phyloP scores from a whole-genome alignment of 1,284 basidiomycete species.

The Cerrena zonata region DNA sequence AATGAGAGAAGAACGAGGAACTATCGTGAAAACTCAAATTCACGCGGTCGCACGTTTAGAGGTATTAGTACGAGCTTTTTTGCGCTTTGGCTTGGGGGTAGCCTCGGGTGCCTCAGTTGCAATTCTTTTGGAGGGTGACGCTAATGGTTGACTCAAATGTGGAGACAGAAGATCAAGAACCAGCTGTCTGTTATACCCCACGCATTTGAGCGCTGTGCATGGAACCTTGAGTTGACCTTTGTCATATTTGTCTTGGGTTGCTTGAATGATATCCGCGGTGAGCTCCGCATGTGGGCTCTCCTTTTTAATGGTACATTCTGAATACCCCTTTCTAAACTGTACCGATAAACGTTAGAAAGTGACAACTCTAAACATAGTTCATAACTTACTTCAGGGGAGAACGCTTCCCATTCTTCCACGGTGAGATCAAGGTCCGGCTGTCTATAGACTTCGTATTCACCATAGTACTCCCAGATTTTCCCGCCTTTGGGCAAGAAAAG shows the following conservation, averaged over 20 bases:
- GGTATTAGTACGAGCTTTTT: no score
- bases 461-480: conserved; percentile 10
- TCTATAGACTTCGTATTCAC: conserved; percentile 10
- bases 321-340: conserved; percentile 5
- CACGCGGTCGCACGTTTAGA: no score
- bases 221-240: conserved; percentile 36
- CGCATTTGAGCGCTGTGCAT: conserved; percentile 41
- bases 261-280: conserved; percentile 1
- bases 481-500: conserved; percentile 7
- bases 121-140: no score
- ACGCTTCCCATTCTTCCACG: conserved; percentile 9
- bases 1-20: no score
- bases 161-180: neutral
- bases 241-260: conserved; percentile 33
- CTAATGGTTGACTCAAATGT: no score
- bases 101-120: no score
- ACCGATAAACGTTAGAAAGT: neutral
- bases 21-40: no score
- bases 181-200: conserved; percentile 22
- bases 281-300: neutral
- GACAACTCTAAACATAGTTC: no score
- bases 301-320: neutral
- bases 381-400: conserved; percentile 10
- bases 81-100: no score
- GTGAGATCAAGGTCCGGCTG: conserved; percentile 9